Evolutionary conservation across 331 rosid species (phyloP), one percentile per base, ranked within the genome.

Genomic region (Quercus tomentella): DNA sequence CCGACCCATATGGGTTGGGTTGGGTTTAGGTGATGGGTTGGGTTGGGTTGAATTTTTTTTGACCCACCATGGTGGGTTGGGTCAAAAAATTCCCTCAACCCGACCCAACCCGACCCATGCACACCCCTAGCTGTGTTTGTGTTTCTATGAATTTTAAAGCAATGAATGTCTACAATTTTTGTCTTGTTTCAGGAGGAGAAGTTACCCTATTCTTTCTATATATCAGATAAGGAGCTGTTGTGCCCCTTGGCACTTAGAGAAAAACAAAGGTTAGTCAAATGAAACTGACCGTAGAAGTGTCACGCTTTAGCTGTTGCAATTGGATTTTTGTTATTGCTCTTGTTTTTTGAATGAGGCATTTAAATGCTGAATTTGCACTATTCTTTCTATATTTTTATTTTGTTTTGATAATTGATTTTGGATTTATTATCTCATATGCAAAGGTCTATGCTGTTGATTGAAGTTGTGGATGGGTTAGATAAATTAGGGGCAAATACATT

Each of bases 401-500:
- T 41, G 45, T 41, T 41, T 41, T 41, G 45, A 41, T 41, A 41
- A 41, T 41, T 41, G 45, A 41, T 41, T 41, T 8, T 41, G 45
- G 3, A 41, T 41, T 61, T 72, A 77, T 78, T 33, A 14, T 70
- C 26, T 49, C 21, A 5, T 67, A 37, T 43, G 56, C 43, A 57
- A 85, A 96, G 99, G 99, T 93, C 54, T 91, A 80, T 79, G 90
- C 94, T 17, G 99, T 96, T 76, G 99, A 96, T 83, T 96, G 83
- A 93, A 96, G 92, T 85, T 96, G 82, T 96, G 98, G 97, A 96
- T 93, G 99, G 97, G 97, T 67, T 96, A 86, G 77, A 35, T 58
- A 71, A 56, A 35, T 66, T 58, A 49, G n/a, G 51, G 51, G 7
- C 72, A 20, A 67, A 67, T 20, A n/a, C 52, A 33, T 7, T 7